Base-by-base conservation (phyloP, 306 rosid genomes). In the Cucumis cinereus region DNA sequence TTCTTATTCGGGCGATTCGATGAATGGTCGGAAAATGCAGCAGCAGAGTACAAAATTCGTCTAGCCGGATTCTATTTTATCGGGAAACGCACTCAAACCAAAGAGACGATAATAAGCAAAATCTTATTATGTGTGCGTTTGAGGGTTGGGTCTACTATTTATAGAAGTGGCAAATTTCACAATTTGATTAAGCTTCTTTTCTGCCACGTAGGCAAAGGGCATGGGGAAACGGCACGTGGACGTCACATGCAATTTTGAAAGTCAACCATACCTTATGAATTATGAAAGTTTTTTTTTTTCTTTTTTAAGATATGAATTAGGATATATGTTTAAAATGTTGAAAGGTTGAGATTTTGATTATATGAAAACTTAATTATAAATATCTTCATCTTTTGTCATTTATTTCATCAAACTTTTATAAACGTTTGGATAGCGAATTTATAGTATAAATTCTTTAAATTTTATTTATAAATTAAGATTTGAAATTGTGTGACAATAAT, bases 121-220 rank as follows among this genome's bases (percentile, higher is more conserved):
- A 30, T 16, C 8, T 35, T 8, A 8, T 30, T 2, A 30, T 3
- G 5, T 3, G 14, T 3, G 55, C 13, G 10, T 45, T 23, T 67
- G 8, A 12, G 50, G 50, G 72, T 64, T 38, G 28, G 40, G 20
- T 16, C 10, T 17, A 17, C 38, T 0, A 11, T 45, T 14, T 69
- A 43, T 43, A 22, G 16, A 69, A 14, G 36, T 20, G 56, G 38
- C 74, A 45, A 22, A 43, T 69, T 69, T 50, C 15, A 16, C 20
- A 16, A 60, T 14, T 60, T 60, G 28, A 28, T 14, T 60, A 60
- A 14, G 35, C 54, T 43, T 10, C 35, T 23, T 22, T 53, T 1
- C 6, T 47, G 75, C 75, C 75, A 71, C 58, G 75, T 26, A 71
- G 30, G 75, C 75, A 71, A 71, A 59, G 6, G 41, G 26, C 43